A percentile compares a stretch with the other conserved stretches of the same genome.
Conservation (phyloP, 768 basidiomycete species). For the Porpolomopsis calyptriformis region DNA sequence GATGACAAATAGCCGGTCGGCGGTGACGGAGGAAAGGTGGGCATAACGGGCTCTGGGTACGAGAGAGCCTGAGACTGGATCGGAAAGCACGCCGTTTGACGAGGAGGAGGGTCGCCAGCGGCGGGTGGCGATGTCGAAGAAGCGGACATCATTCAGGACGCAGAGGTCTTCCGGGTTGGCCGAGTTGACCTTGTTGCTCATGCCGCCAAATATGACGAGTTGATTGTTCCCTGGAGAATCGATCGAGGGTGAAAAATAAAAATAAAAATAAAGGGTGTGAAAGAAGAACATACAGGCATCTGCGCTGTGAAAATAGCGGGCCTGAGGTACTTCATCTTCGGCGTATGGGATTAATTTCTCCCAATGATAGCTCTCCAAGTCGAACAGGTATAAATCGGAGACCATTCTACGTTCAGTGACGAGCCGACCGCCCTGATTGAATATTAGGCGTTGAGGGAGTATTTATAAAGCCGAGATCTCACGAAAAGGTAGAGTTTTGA, state of each 20-base stretch:
- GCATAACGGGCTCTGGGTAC: conserved; percentile 86
- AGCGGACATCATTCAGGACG: conserved; percentile 87
- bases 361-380: conserved; percentile 77
- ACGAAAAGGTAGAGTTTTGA: conserved; percentile 88
- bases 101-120: conserved; percentile 56
- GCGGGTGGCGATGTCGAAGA: conserved; percentile 65
- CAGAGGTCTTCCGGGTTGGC: conserved; percentile 70
- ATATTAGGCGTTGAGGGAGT: background rate
- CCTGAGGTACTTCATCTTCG: conserved; percentile 63
- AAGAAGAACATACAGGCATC: conserved; percentile 58
- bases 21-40: conserved; percentile 81
- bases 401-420: conserved; percentile 84
- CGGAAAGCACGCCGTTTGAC: conserved; percentile 17
- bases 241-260: conserved; percentile 13
- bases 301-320: conserved; percentile 92
- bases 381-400: conserved; percentile 82
- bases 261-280: background rate
- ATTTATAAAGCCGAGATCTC: conserved; percentile 19
- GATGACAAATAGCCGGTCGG: conserved; percentile 79
- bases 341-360: conserved; percentile 47
- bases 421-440: conserved; percentile 66
- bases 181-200: conserved; percentile 72
- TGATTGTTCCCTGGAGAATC: conserved; percentile 88
- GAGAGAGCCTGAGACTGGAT: conserved; percentile 34
- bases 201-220: conserved; percentile 89